Evolutionary conservation across 306 rosid species (phyloP).

Genomic region (Acmispon strigosus): DNA sequence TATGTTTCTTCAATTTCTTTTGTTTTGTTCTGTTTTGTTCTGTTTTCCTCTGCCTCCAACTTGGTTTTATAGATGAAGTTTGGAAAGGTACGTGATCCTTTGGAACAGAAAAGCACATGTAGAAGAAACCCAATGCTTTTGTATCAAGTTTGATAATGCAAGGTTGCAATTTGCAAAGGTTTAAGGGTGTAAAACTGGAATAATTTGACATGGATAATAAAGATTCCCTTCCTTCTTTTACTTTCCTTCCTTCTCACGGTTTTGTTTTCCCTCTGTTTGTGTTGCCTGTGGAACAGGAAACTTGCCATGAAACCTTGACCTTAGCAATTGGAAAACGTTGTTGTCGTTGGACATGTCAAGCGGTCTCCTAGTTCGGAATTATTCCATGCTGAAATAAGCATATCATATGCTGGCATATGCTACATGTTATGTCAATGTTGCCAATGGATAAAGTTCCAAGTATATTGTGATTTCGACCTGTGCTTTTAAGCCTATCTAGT

Average conservation of each 20-base stretch:
- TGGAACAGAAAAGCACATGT: constrained; percentile 17
- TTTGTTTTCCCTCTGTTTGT: not conserved
- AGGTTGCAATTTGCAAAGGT: too few species aligned
- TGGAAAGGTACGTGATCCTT: not conserved
- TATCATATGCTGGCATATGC: not conserved
- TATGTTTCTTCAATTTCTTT: not conserved
- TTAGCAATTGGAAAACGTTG: constrained; percentile 21
- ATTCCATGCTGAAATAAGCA: constrained; percentile 26
- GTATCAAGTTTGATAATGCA: constrained; percentile 33
- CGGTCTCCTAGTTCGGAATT: constrained; percentile 17
- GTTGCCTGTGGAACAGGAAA: constrained; percentile 33
- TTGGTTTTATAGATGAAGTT: constrained; percentile 10
- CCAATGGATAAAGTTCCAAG: not conserved
- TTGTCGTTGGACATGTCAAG: constrained; percentile 24
- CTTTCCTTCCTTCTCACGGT: constrained; percentile 1
- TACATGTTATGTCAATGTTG: not conserved
- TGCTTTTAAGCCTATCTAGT: not conserved
- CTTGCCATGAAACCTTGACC: constrained; percentile 30
- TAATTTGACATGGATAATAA: constrained; percentile 13
- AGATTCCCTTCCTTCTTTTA: constrained; percentile 18
- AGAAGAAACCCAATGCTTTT: constrained; percentile 30
- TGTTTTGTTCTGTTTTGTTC: too few species aligned
- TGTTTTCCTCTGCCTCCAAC: not conserved
- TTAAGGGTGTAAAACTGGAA: constrained; percentile 34
- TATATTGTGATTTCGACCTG: not conserved